Base-by-base conservation (phyloP, 768 basidiomycete genomes). In the Termitomyces eurrhizus region DNA sequence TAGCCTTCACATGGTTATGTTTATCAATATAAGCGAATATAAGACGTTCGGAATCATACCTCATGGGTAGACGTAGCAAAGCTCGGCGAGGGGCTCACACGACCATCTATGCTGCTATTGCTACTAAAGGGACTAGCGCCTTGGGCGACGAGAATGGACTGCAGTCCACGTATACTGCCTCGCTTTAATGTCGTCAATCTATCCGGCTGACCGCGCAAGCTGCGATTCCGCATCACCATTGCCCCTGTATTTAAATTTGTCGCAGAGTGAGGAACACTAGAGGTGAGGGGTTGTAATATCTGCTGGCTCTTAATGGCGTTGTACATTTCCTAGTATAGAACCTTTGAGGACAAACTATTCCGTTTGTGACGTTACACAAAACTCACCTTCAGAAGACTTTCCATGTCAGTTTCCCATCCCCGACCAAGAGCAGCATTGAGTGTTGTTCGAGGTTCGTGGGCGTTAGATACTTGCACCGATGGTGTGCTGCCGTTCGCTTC, bases 11-110 rank as follows among this genome's bases (percentile, higher is more conserved):
- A 35, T 13, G 8, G 29, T 45, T 32, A 41, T 13, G 9, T 36
- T 45, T 32, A 42, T 65, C 42, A 62, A 36, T 29, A 37, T 0
- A 29, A 11, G 3, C 7, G 53, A 61, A 35, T 56, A 57, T 55
- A 41, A 24, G 32, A 52, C 4, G 16, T 29, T 29, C 7, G 14
- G 26, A 36, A 18, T 32, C 79, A 59, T 65, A 89, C 90, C 66
- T 97, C 95, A 69, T 92, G 83, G 4, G 92, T 83, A 18, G 92
- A 95, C 5, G 93, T 94, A 2, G 93, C 89, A 69, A 90, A 94
- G 72, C 94, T 97, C 2, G 95, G 95, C 4, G 95, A 92, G 7
- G 96, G 97, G 70, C 95, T 97, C n/a, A 88, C 81, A 26, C 94
- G 83, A 1, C 96, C 94, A 67, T 95, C 92, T 60, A 89, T 83